Base-by-base conservation (phyloP, 805 yeast species). In the Kluyveromyces dobzhanskii region DNA sequence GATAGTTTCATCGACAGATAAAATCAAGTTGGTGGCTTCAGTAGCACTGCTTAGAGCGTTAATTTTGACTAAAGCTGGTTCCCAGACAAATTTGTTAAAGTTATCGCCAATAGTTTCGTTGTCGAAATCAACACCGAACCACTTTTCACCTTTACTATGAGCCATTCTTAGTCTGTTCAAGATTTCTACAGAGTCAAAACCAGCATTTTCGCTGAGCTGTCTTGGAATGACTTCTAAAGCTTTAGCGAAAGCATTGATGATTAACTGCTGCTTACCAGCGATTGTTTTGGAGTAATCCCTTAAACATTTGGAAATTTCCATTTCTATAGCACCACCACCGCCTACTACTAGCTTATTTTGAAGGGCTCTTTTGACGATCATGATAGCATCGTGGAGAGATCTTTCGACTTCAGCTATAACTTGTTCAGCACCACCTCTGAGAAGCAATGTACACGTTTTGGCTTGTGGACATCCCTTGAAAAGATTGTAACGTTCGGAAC, bases 241-340 rank as follows among this genome's bases (percentile, higher is more conserved):
- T 50, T 83, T 82, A 17, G 98, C 98, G 65, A 78, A 92, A 6
- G 96, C 95, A 42, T 80, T 80, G 42, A 92, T 82, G 43, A 92
- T 80, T 45, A 92, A 69, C 67, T 92, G 99, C 65, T 90, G 96
- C 63, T 92, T 90, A 30, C 98, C 98, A 17, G 95, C 86, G 51
- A 92, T 84, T 14, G 85, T 75, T 55, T 81, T 80, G 17, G 97
- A 79, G 55, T 80, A 75, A 51, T 86, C 95, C 55, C 98, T 76
- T 51, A 92, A 71, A 59, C 83, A 77, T 59, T 78, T 85, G 28
- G 97, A 87, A 30, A 92, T 57, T 59, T 92, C 97, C 98, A 92
- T 92, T 65, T 92, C 98, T 47, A 87, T 82, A 26, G 99, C 99
- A 47, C 99, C 99, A 48, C 99, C 99, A 45, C 99, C 99, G 11